Evolutionary conservation across 2,329 filamentous ascomycete genomes (phyloP).

Genomic region (Kalmusia sp.): DNA sequence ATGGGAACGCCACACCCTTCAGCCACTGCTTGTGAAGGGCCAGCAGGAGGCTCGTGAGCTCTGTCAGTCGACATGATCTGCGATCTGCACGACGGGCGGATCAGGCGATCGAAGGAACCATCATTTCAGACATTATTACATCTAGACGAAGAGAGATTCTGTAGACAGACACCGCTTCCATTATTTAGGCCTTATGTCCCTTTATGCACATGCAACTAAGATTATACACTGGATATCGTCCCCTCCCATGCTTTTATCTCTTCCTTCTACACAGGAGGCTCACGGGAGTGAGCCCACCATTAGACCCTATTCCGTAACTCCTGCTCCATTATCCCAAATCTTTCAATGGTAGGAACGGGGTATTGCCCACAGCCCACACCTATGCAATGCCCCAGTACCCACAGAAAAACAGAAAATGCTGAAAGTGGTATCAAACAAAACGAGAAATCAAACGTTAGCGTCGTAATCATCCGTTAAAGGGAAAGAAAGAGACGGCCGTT

Average conservation of each 20-base stretch:
- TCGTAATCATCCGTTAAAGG: conserved; percentile 36
- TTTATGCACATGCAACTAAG: conserved; percentile 11
- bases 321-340: conserved; percentile 3
- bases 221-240: conserved; percentile 9
- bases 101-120: not conserved
- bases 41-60: conserved; percentile 4
- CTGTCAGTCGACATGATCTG: not conserved
- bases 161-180: not conserved
- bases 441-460: conserved; percentile 35
- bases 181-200: conserved; percentile 7
- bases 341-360: not conserved
- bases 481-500: conserved; percentile 22
- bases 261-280: not conserved
- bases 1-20: conserved; percentile 6
- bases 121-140: not conserved
- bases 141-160: not conserved
- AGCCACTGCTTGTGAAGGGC: not conserved
- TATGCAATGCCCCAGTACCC: conserved; percentile 58
- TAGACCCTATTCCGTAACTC: not conserved
- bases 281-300: not conserved
- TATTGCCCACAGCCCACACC: conserved; percentile 65
- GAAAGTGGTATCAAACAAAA: conserved; percentile 44
- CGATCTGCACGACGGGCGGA: not conserved
- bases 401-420: conserved; percentile 72
- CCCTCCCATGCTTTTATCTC: conserved; percentile 10